Evolutionary conservation across 1,284 basidiomycete species (phyloP), one percentile per base, ranked within the genome.

Genomic region (Mrakiaceae sp.): DNA sequence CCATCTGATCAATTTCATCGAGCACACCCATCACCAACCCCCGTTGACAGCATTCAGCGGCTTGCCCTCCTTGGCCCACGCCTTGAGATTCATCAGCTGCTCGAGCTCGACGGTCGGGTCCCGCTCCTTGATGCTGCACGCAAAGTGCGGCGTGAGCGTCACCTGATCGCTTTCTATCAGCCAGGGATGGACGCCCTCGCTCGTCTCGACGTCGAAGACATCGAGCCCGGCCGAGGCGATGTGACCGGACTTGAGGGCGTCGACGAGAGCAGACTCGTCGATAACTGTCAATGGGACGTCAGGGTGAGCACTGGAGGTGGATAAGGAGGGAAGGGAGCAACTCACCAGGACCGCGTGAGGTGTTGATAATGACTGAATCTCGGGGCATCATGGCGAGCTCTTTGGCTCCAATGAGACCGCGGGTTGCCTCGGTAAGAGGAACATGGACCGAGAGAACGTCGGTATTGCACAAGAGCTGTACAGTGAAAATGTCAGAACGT

Each of bases 391-490:
- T 48, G 10, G 58, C 53, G 16, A 65, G 42, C 49, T 65, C 64
- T 3, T 47, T 47, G 43, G 52, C 64, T n/a, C 64, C 64, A 4
- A 65, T 61, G 7, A 65, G 51, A 3, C 51, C 49, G 3, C 11
- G 11, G 12, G 64, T 60, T 14, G 27, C 9, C 2, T 49, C 42
- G 40, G 42, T 56, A 7, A 65, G 55, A 3, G 64, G 64, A 10
- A 60, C 58, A 52, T 65, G 64, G 27, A 65, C 56, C n/a, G 59
- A 65, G 40, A 65, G 64, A 5, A 65, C 64, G 53, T 65, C 64
- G 47, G 27, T 56, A 9, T 54, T 47, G 39, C 49, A 56, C 12
- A 65, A 48, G 49, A 65, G 58, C 64, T 64, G 27, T 27, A 27
- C 27, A 27, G 27, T 27, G 27, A 27, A 27, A 27, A 27, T 27